phyloP scores from a whole-genome alignment of 2,329 filamentous ascomycete genomes.

The Fusarium papillatum region DNA sequence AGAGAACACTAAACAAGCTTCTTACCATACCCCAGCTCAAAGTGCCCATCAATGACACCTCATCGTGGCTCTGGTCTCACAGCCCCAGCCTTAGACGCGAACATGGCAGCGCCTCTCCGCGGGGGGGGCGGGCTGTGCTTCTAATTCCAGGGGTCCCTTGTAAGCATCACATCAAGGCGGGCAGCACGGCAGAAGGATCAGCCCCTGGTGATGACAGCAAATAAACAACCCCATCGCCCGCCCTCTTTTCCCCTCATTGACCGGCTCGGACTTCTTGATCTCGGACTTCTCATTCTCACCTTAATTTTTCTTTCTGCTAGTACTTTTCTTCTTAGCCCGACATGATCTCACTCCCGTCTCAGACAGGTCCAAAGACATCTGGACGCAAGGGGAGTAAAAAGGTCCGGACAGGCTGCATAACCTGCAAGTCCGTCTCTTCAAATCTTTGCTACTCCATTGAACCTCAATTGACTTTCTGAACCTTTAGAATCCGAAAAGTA shows the following conservation, averaged over 20 bases:
- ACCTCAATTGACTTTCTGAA: too few relatives aligned
- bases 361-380: slow-evolving; percentile 31
- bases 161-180: slow-evolving; percentile 7
- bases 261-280: slow-evolving; percentile 33
- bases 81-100: background rate
- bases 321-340: background rate
- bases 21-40: background rate
- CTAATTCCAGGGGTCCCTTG: background rate
- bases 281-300: slow-evolving; percentile 6
- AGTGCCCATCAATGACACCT: background rate
- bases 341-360: slow-evolving; percentile 22
- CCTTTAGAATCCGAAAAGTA: slow-evolving; percentile 68
- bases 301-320: background rate
- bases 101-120: slow-evolving; percentile 2
- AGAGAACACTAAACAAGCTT: background rate
- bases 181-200: background rate
- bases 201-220: slow-evolving; percentile 12
- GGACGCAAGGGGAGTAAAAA: slow-evolving; percentile 59
- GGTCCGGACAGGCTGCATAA: slow-evolving; percentile 65
- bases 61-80: slow-evolving; percentile 2
- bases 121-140: slow-evolving; percentile 1
- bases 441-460: background rate
- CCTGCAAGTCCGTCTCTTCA: slow-evolving; percentile 64
- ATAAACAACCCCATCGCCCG: slow-evolving; percentile 25
- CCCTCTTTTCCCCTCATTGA: slow-evolving; percentile 24